Percentiles rank a stretch among this genome's conserved stretches.
These are phyloP conservation scores for Rhododendron ferrugineum DNA, from an alignment of 148 eudicot species.

Conservation along the genomic window DNA sequence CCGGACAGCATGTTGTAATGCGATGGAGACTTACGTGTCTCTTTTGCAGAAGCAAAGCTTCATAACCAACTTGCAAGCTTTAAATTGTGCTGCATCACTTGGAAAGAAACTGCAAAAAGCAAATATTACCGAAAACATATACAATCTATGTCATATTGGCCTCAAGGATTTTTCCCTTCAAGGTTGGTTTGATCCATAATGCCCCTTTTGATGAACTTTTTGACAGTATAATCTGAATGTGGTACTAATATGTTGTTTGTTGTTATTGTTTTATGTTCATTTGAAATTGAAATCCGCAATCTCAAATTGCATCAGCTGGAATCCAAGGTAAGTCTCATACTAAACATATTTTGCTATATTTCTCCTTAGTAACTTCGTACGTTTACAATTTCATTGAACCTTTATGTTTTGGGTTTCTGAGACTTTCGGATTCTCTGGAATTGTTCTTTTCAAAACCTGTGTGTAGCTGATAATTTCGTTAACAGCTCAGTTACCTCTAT, in stretches of 20 bases:
- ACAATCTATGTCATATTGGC: constrained; percentile 72
- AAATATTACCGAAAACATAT: constrained; percentile 70
- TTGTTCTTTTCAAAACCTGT: background rate
- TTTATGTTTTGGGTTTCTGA: background rate
- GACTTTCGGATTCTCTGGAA: background rate
- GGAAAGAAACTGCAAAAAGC: constrained; percentile 67
- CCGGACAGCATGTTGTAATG: constrained; percentile 58
- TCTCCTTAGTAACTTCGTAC: background rate
- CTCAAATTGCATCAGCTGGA: constrained; percentile 46
- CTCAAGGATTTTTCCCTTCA: constrained; percentile 94
- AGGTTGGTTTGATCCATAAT: constrained; percentile 44
- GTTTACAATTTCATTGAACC: background rate
- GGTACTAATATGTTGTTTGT: constrained; percentile 17
- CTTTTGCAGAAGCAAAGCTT: constrained; percentile 94
- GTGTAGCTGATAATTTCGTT: background rate
- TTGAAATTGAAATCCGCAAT: constrained; percentile 20
- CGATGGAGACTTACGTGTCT: constrained; percentile 59
- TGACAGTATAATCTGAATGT: background rate
- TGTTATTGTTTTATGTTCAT: constrained; percentile 20
- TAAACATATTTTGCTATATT: background rate
- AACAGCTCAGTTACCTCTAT: background rate
- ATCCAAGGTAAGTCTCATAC: constrained; percentile 51
- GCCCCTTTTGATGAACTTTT: background rate
- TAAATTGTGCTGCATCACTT: constrained; percentile 88
- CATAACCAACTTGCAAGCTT: constrained; percentile 88